These are phyloP conservation scores for Polytrichum formosum DNA, from an alignment of 225 moss, liverwort and hornwort species.

Conservation along the genomic window DNA sequence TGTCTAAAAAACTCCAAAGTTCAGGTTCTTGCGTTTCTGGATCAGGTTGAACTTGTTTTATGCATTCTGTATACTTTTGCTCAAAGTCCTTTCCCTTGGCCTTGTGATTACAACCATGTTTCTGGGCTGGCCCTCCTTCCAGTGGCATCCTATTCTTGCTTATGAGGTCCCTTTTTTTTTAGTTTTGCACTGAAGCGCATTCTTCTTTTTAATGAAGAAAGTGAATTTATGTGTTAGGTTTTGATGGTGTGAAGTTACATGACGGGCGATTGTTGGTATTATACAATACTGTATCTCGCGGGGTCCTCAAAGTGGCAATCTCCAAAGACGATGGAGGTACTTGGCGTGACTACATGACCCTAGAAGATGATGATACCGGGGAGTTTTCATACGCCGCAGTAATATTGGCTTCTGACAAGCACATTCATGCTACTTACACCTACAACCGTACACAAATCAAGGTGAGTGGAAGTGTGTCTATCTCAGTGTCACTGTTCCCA, in stretches of 20 bases:
- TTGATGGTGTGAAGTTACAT: slow-evolving; percentile 77
- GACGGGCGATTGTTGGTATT: slow-evolving; percentile 76
- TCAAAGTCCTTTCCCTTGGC: no score
- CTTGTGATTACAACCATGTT: no score
- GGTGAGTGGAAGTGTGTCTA: slow-evolving; percentile 21
- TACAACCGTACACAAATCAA: slow-evolving; percentile 83
- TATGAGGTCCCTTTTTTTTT: no score
- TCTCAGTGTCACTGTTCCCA: no score
- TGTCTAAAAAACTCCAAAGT: not conserved
- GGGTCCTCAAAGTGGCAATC: slow-evolving; percentile 65
- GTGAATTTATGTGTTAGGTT: slow-evolving; percentile 30
- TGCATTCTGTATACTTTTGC: no score
- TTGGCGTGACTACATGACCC: slow-evolving; percentile 65
- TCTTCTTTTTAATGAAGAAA: slow-evolving; percentile 1
- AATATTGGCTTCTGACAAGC: slow-evolving; percentile 66
- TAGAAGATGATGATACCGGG: slow-evolving; percentile 46
- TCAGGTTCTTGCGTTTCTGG: not conserved
- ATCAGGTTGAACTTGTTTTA: not conserved
- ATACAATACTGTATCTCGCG: slow-evolving; percentile 79
- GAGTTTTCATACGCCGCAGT: slow-evolving; percentile 88
- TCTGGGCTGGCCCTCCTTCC: no score
- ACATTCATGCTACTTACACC: slow-evolving; percentile 74
- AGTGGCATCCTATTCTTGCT: no score
- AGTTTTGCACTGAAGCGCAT: no score
- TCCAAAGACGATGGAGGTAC: slow-evolving; percentile 74